Conservation (phyloP, 2,329 filamentous ascomycete species). For the Trichoderma lentiforme region DNA sequence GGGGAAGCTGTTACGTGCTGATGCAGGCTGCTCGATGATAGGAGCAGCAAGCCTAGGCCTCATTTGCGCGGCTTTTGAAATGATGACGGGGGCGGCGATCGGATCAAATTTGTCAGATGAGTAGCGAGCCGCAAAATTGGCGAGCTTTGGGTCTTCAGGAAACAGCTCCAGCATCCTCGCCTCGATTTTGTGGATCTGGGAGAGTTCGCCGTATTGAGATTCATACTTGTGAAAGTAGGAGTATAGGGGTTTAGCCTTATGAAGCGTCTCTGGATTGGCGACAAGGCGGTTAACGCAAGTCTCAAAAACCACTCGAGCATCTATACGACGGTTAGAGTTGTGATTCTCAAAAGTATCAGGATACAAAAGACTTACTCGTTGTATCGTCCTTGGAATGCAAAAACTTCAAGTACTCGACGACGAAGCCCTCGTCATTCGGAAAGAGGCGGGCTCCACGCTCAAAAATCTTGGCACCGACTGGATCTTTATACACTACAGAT, state of each 20-base stretch:
- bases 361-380: conserved; percentile 64
- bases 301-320: conserved; percentile 94
- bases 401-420: conserved; percentile 94
- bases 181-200: conserved; percentile 87
- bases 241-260: conserved; percentile 81
- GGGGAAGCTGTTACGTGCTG: conserved; percentile 44
- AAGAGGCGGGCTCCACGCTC: conserved; percentile 92
- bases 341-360: background rate
- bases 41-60: conserved; percentile 57
- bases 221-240: conserved; percentile 94
- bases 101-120: conserved; percentile 72
- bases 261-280: conserved; percentile 68
- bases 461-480: conserved; percentile 90
- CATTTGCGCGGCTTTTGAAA: conserved; percentile 78
- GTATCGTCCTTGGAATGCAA: conserved; percentile 88
- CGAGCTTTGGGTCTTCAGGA: conserved; percentile 76
- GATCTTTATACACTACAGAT: conserved; percentile 92
- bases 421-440: conserved; percentile 88
- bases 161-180: conserved; percentile 92
- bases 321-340: conserved; percentile 42
- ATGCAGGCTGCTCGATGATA: conserved; percentile 50
- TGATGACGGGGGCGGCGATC: conserved; percentile 73
- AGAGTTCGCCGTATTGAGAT: conserved; percentile 86
- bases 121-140: conserved; percentile 74
- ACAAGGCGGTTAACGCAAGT: conserved; percentile 83